Evolutionary conservation across 805 yeast species (phyloP).

Genomic region (Kuraishia piskuri): DNA sequence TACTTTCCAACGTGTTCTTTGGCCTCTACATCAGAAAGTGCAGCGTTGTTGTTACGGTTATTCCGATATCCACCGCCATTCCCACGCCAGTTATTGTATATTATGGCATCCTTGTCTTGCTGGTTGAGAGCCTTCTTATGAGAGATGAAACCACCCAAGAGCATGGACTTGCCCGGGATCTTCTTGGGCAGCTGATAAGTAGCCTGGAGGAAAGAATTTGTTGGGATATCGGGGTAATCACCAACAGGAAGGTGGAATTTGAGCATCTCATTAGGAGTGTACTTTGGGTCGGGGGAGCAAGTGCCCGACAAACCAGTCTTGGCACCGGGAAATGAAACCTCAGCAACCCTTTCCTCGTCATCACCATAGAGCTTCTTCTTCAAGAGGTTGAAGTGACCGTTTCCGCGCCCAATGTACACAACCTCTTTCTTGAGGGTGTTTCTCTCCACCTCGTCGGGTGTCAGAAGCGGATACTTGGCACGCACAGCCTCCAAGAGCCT

Average conservation of each 20-base stretch:
- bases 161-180: constrained; percentile 67
- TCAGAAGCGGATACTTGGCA: constrained; percentile 50
- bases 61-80: constrained; percentile 26
- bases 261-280: constrained; percentile 25
- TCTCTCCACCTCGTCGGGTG: constrained; percentile 61
- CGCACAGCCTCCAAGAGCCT: constrained; percentile 61
- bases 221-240: constrained; percentile 33
- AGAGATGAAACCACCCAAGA: constrained; percentile 70
- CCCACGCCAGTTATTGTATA: constrained; percentile 27
- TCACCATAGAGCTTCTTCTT: constrained; percentile 31
- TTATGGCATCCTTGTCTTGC: constrained; percentile 58
- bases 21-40: constrained; percentile 7
- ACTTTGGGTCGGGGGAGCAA: constrained; percentile 28
- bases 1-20: constrained; percentile 41
- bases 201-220: constrained; percentile 28
- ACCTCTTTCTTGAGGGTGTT: constrained; percentile 67
- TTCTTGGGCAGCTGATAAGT: constrained; percentile 56
- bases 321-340: constrained; percentile 35
- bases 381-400: constrained; percentile 38
- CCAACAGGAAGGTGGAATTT: constrained; percentile 34
- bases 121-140: constrained; percentile 52
- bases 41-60: constrained; percentile 18
- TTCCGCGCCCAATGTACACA: constrained; percentile 56
- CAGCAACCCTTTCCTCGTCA: constrained; percentile 14
- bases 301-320: constrained; percentile 54